Base-by-base conservation (phyloP, 352 stramenopile species). In the Phytophthora pluvialis region DNA sequence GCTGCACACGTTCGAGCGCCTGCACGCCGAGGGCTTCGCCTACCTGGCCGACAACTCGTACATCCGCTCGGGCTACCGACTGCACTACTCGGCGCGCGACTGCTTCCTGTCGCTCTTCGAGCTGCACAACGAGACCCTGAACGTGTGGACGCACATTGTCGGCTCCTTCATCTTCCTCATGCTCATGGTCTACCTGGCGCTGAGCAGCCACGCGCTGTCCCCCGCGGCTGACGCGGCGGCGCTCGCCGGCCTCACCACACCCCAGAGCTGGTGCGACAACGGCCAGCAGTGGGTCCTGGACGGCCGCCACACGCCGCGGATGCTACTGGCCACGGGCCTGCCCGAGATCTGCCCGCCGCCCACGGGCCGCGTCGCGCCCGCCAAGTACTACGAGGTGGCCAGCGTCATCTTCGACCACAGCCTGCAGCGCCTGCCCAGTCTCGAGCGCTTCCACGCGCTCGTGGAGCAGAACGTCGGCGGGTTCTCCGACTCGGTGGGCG, bases 51-150 rank as follows among this genome's bases (percentile, higher is more conserved):
- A 94, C 75, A 94, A 92, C 67, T 90, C 83, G 72, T 95, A 95
- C 83, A 94, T 96, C 66, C 84, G 79, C 51, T 90, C 83, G 42
- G 84, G 86, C 26, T 96, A 96, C 58, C 86, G 88, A 0, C 73
- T 96, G 28, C 80, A 94, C 75, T 96, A 96, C 83, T 89, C 82
- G 32, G 70, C 80, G 18, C 74, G 71, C 35, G 83, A 94, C 66
- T 96, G 88, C 56, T 80, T 94, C 52, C 40, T 80, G 29, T 93
- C 83, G 51, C 74, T 96, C 62, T 94, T 96, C 54, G 80, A 94
- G 73, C 74, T 95, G 59, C 88, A 96, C 75, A 96, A 96, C 60
- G 88, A 96, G 66, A 96, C 88, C 49, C 77, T 93, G 43, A 96
- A 96, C 62, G 85, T 96, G 18, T 96, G 88, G 88, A 95, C 84